phyloP scores from a whole-genome alignment of 2,329 filamentous ascomycete genomes.

The Trichoderma atroviride region DNA sequence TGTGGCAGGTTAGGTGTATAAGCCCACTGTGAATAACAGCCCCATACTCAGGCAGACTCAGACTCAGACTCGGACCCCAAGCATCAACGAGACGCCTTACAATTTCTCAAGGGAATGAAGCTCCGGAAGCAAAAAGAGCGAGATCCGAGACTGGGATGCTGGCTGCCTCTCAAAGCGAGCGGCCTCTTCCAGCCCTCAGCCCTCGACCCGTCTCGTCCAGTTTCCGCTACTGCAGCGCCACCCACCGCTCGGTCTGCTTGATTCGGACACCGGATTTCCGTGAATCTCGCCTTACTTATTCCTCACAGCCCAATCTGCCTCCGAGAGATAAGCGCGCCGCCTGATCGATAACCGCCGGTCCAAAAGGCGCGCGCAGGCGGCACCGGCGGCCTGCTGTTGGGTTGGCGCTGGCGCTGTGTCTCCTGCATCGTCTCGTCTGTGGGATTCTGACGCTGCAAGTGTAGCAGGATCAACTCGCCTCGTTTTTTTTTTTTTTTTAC shows the following conservation, averaged over 20 bases:
- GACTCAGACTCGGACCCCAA: constrained; percentile 9
- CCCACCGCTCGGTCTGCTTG: constrained; percentile 21
- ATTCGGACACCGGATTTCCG: constrained; percentile 15
- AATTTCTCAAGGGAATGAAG: not conserved
- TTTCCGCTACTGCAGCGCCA: constrained; percentile 7
- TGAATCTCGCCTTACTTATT: not conserved
- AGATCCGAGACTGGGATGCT: not conserved
- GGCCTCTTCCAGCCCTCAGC: not conserved
- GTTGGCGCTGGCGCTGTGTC: not conserved
- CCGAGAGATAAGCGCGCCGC: constrained; percentile 15
- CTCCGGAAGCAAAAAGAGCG: not conserved
- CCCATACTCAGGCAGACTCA: constrained; percentile 19
- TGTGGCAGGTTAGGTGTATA: not conserved
- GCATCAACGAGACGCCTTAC: not conserved
- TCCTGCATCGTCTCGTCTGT: not conserved
- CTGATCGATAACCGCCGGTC: constrained; percentile 21
- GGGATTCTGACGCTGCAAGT: not conserved
- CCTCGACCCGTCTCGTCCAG: not conserved
- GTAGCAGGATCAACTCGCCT: not conserved
- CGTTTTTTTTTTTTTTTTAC: not conserved
- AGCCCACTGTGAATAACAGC: constrained; percentile 19
- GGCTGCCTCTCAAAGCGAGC: not conserved
- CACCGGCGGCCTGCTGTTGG: not conserved
- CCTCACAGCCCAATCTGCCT: not conserved
- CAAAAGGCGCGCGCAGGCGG: not conserved